phyloP scores from a whole-genome alignment of 2,329 filamentous ascomycete genomes.

The Pseudogymnoascus sp. region DNA sequence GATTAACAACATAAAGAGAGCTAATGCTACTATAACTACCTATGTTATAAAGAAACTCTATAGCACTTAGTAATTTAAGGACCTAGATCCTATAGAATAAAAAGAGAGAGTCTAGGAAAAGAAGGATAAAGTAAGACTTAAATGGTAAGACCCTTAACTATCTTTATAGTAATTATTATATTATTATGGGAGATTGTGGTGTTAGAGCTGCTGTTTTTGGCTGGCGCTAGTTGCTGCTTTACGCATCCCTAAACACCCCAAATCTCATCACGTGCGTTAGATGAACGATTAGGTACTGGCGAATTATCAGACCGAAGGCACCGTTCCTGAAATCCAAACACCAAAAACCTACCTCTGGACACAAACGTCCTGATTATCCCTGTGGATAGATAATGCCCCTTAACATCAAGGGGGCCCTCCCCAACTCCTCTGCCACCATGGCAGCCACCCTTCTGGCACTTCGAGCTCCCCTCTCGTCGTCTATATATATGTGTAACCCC shows the following conservation, averaged over 20 bases:
- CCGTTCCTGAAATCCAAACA: not conserved
- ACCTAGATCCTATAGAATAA: too few relatives aligned
- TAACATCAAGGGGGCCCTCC: not conserved
- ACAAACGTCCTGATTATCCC: not conserved
- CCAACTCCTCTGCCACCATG: not conserved
- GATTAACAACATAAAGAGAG: too few relatives aligned
- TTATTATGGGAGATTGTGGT: too few relatives aligned
- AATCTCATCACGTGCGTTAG: not conserved
- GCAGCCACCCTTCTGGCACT: conserved; percentile 2
- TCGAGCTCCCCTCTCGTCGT: not conserved
- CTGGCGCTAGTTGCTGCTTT: conserved; percentile 1
- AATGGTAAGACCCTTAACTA: too few relatives aligned
- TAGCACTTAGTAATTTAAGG: too few relatives aligned
- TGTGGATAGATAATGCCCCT: not conserved
- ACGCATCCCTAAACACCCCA: not conserved
- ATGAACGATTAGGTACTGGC: not conserved
- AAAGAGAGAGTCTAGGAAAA: too few relatives aligned
- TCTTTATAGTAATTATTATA: too few relatives aligned
- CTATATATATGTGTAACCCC: conserved; percentile 8
- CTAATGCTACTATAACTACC: too few relatives aligned
- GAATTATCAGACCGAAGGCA: not conserved
- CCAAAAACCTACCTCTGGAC: not conserved
- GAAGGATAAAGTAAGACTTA: too few relatives aligned
- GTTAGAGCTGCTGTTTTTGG: too few relatives aligned
- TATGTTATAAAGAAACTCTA: too few relatives aligned